phyloP scores from a whole-genome alignment of 2,329 filamentous ascomycete species.

The Teratosphaeria viscida region DNA sequence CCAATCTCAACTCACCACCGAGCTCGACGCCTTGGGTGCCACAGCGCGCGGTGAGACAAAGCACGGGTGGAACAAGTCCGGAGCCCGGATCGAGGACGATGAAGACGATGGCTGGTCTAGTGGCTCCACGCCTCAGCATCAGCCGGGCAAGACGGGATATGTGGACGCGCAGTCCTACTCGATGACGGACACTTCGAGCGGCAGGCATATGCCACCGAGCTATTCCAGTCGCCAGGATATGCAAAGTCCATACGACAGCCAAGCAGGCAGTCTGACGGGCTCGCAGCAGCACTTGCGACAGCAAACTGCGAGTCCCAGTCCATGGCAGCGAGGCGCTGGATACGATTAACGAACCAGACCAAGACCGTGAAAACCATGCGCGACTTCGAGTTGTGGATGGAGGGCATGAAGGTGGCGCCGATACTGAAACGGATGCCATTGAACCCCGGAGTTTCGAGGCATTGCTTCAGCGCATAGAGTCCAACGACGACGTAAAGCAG shows the following conservation, averaged over 20 bases:
- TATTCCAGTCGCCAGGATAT: conserved; percentile 23
- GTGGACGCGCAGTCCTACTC: conserved; percentile 36
- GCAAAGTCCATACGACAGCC: conserved; percentile 15
- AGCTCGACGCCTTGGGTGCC: conserved; percentile 79
- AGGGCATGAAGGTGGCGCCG: not conserved
- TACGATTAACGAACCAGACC: conserved; percentile 41
- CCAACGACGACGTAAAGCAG: conserved; percentile 1
- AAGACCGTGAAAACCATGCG: not conserved
- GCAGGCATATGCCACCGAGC: conserved; percentile 30
- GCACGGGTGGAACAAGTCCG: conserved; percentile 40
- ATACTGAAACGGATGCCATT: not conserved
- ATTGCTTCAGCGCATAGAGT: not conserved
- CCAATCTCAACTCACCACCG: conserved; percentile 74
- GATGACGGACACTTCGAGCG: conserved; percentile 26
- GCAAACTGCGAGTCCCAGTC: conserved; percentile 44
- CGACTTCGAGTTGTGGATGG: not conserved
- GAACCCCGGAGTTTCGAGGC: not conserved
- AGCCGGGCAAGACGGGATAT: conserved; percentile 26
- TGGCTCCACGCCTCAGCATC: conserved; percentile 31
- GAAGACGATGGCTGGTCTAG: conserved; percentile 56
- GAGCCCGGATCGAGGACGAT: conserved; percentile 53
- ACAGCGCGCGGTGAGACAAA: conserved; percentile 71
- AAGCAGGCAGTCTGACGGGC: conserved; percentile 11
- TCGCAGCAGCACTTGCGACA: conserved; percentile 14
- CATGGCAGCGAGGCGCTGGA: conserved; percentile 56